Evolutionary conservation across 2,329 filamentous ascomycete genomes (phyloP).

Genomic region (Exophiala xenobiotica): DNA sequence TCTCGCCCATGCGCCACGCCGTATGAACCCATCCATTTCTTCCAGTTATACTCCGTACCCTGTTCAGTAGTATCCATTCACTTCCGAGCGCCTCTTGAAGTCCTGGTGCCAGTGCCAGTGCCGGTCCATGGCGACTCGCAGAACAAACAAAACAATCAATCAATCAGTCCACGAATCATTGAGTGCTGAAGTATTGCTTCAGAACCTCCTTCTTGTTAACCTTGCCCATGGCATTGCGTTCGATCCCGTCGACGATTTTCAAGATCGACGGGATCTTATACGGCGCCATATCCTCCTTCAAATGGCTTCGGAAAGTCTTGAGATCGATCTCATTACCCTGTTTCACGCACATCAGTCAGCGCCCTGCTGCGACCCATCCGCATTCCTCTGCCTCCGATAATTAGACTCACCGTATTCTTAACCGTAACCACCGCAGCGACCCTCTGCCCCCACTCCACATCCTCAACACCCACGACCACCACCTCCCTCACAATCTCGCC

Average conservation of each 20-base stretch:
- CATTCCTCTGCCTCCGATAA: too few species aligned
- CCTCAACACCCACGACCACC: slow-evolving; percentile 83
- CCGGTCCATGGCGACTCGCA: too few species aligned
- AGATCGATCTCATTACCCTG: slow-evolving; percentile 11
- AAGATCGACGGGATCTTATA: slow-evolving; percentile 95
- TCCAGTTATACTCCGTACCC: too few species aligned
- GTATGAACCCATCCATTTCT: too few species aligned
- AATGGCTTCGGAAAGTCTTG: slow-evolving; percentile 42
- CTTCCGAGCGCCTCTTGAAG: too few species aligned
- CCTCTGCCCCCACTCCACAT: slow-evolving; percentile 90
- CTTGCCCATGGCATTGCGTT: slow-evolving; percentile 96
- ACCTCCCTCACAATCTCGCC: slow-evolving; percentile 65
- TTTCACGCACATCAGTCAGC: too few species aligned
- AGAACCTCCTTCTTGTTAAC: slow-evolving; percentile 57
- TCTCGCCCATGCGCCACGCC: too few species aligned
- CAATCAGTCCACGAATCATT: too few species aligned
- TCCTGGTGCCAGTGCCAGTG: too few species aligned
- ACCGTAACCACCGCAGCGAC: slow-evolving; percentile 72
- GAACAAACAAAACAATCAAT: too few species aligned
- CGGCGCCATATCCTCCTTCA: slow-evolving; percentile 68
- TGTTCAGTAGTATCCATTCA: too few species aligned
- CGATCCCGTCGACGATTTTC: slow-evolving; percentile 74
- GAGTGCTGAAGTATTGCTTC: slow-evolving; percentile 50
- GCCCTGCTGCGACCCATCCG: too few species aligned
- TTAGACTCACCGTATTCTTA: slow-evolving; percentile 14